Evolutionary conservation across 2,329 filamentous ascomycete genomes (phyloP), one percentile per base, ranked within the genome.

Genomic region (Hypoxylon sp.): DNA sequence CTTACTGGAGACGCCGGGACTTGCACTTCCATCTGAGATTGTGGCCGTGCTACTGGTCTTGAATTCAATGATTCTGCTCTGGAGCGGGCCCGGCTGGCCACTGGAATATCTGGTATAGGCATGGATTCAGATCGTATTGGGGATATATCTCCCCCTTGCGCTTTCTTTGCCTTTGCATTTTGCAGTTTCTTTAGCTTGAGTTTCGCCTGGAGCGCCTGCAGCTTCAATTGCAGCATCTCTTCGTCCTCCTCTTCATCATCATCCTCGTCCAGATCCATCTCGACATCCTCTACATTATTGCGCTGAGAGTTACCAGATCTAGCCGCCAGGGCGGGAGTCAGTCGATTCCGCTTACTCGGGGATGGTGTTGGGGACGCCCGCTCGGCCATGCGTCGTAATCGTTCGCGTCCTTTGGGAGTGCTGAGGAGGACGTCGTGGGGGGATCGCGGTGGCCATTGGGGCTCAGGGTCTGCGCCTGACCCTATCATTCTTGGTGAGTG

Each of bases 141-240:
- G 42, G 59, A 52, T n/a, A 46, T 50, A 31, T 73, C 69, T 44
- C 66, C 52, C 53, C 70, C 71, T 14, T 66, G 55, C 33, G 69
- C 73, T 68, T 74, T 78, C 62, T 68, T 78, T 64, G 84, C 81
- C 76, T 85, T 88, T 78, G 87, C 80, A 76, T 90, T 91, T 78
- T 96, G 92, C 13, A 98, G 82, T 76, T 91, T 94, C 80, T 98
- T 98, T 71, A 98, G 81, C 80, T 91, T 96, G 58, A 98, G 82
- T 67, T 92, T 91, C 5, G 94, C 94, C 79, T 98, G 91, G 65
- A 99, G 97, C 61, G 93, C 94, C 71, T 94, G 90, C 4, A 98
- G 83, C 78, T 97, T 91, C 69, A 99, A 83, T 76, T 97, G 89
- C 35, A 98, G 82, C 1, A 90, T 97, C 83, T 98, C 94, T 79